These are phyloP conservation scores for Phytophthora tentaculata DNA, from an alignment of 352 stramenopile species.

Conservation along the genomic window DNA sequence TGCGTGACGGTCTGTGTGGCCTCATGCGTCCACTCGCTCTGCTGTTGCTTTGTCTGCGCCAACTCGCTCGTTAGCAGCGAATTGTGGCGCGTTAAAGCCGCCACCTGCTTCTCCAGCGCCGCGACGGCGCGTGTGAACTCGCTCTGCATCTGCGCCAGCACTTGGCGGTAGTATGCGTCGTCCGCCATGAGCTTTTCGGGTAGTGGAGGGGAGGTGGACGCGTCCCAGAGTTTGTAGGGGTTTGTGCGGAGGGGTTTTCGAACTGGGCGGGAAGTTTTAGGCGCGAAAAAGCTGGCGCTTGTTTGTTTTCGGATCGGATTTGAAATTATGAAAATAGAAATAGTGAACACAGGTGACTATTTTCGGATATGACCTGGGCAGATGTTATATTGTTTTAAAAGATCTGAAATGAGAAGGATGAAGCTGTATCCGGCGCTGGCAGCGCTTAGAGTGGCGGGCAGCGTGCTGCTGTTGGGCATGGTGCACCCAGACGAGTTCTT, in stretches of 20 bases:
- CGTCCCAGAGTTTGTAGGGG: conserved; percentile 27
- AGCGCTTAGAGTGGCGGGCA: conserved; percentile 43
- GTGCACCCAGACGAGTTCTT: conserved; percentile 89
- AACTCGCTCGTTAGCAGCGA: conserved; percentile 44
- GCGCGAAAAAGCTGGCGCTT: conserved; percentile 14
- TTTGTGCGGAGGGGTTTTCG: conserved; percentile 2
- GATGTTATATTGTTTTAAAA: conserved; percentile 4
- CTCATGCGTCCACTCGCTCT: conserved; percentile 12
- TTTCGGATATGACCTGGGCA: background rate
- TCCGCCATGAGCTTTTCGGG: conserved; percentile 10
- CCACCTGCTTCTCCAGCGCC: conserved; percentile 66
- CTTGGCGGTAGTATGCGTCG: conserved; percentile 54
- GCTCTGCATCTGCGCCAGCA: conserved; percentile 65
- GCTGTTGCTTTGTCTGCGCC: conserved; percentile 16
- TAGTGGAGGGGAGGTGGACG: background rate
- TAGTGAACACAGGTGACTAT: conserved; percentile 3
- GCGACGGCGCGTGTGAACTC: conserved; percentile 59
- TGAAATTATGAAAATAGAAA: conserved; percentile 5
- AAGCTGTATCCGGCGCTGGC: conserved; percentile 44
- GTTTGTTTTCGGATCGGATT: conserved; percentile 2
- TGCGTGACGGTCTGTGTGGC: conserved; percentile 17
- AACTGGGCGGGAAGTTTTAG: conserved; percentile 11
- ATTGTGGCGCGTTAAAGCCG: conserved; percentile 58
- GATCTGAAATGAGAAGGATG: conserved; percentile 2
- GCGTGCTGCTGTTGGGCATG: conserved; percentile 56